Percentiles rank a stretch among this genome's conserved stretches.
phyloP scores from a whole-genome alignment of 805 yeast genomes.

The Dipodascus geniculatus region DNA sequence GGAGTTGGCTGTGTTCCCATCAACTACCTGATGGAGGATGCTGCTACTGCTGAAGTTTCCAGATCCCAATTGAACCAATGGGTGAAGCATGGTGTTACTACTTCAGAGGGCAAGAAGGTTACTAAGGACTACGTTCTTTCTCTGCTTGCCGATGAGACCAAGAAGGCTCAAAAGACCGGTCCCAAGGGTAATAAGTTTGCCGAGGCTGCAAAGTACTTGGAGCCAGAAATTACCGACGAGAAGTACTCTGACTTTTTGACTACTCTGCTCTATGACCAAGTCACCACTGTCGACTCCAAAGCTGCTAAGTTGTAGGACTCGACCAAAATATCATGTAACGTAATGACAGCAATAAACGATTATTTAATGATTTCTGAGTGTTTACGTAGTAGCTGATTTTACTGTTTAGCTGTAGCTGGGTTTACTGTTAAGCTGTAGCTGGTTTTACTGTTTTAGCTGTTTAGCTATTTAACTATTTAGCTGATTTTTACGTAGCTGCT shows the following conservation, averaged over 20 bases:
- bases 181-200: slow-evolving; percentile 39
- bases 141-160: slow-evolving; percentile 45
- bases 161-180: slow-evolving; percentile 36
- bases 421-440: no score
- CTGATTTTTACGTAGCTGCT: background rate
- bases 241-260: slow-evolving; percentile 56
- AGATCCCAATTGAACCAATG: slow-evolving; percentile 65
- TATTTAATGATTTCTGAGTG: background rate
- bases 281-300: slow-evolving; percentile 25
- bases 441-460: no score
- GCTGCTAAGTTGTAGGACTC: slow-evolving; percentile 17
- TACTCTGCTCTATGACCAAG: slow-evolving; percentile 46
- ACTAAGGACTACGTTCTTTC: slow-evolving; percentile 38
- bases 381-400: no score
- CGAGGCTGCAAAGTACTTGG: slow-evolving; percentile 45
- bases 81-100: slow-evolving; percentile 50
- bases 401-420: no score
- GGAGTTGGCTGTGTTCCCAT: slow-evolving; percentile 66
- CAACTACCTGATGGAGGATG: slow-evolving; percentile 67
- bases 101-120: slow-evolving; percentile 43
- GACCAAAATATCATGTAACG: background rate
- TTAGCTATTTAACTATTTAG: no score
- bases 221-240: slow-evolving; percentile 54
- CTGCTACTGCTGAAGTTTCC: slow-evolving; percentile 71
- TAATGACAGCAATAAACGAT: background rate